These are phyloP conservation scores for Termitomyces sp. DNA, from an alignment of 768 basidiomycete genomes.

Conservation along the genomic window DNA sequence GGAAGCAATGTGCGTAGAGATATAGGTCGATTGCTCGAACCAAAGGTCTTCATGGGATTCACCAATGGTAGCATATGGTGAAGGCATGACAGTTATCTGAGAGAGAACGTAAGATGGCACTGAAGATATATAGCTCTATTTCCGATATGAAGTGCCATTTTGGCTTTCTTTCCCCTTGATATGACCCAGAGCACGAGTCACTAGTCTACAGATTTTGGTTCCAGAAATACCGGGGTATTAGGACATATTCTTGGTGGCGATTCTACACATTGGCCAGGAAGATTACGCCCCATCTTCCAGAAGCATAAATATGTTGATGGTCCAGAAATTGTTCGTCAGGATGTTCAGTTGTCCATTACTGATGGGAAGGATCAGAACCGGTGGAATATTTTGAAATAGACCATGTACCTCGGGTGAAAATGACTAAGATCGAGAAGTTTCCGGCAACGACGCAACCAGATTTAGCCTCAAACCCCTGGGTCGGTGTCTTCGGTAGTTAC, in stretches of 20 bases:
- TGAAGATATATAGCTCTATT: not conserved
- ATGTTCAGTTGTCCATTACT: too few species aligned
- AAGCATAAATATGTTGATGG: too few species aligned
- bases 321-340: too few species aligned
- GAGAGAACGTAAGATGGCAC: not conserved
- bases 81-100: not conserved
- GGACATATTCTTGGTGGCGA: too few species aligned
- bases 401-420: not conserved
- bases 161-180: not conserved
- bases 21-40: slow-evolving; percentile 16
- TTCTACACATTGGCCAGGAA: not conserved
- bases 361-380: too few species aligned
- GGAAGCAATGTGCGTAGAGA: slow-evolving; percentile 15
- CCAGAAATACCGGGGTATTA: not conserved
- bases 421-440: too few species aligned
- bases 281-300: not conserved
- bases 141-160: not conserved
- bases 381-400: not conserved
- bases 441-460: too few species aligned
- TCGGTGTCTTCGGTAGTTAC: too few species aligned
- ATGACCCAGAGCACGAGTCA: not conserved
- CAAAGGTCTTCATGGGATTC: slow-evolving; percentile 13
- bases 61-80: not conserved
- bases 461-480: too few species aligned
- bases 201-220: not conserved